Base-by-base conservation (phyloP, 73 alveolate genomes). In the Blepharisma japonicum region DNA sequence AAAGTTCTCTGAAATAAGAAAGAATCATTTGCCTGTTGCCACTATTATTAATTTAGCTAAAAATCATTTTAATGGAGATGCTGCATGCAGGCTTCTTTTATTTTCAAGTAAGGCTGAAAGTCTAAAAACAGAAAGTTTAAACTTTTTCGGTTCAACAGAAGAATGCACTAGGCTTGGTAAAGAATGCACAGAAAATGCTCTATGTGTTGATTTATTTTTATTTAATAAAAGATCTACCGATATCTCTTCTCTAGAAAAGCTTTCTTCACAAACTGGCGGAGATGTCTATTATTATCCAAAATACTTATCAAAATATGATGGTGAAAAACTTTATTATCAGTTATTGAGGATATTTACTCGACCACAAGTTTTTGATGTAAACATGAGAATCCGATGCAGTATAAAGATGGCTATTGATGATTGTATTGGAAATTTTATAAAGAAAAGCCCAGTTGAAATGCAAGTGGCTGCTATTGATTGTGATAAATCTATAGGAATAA, bases 291-390 rank as follows among this genome's bases (percentile, higher is more conserved):
- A n/a, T 20, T 53, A 53, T 3, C 68, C 68, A n/a, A n/a, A 53
- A 20, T 53, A n/a, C 4, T 53, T 20, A n/a, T 53, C 68, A 53
- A n/a, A 53, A 53, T 14, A 20, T 53, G 18, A 53, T 3, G 68
- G 68, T 14, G 68, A n/a, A 53, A 53, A 53, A 53, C 68, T 53
- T 53, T 20, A 53, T 53, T 53, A n/a, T 68, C 84, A 86, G 11
- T 47, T 86, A 55, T 81, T 86, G 74, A 82, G 94, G 53, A 68
- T 71, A 9, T 81, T 86, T n/a, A 82, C 94, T 5, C n/a, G 90
- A 25, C 25, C 71, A 45, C 27, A 55, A 56, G 94, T 80, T 7
- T 68, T 72, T 68, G 89, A 86, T 7, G 86, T 76, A 11, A 86
- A 82, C 1, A 56, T 82, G 14, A 82, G 71, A 61, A 79, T 78